Conservation (phyloP, 2,329 filamentous ascomycete genomes). For the Phialophora expanda region DNA sequence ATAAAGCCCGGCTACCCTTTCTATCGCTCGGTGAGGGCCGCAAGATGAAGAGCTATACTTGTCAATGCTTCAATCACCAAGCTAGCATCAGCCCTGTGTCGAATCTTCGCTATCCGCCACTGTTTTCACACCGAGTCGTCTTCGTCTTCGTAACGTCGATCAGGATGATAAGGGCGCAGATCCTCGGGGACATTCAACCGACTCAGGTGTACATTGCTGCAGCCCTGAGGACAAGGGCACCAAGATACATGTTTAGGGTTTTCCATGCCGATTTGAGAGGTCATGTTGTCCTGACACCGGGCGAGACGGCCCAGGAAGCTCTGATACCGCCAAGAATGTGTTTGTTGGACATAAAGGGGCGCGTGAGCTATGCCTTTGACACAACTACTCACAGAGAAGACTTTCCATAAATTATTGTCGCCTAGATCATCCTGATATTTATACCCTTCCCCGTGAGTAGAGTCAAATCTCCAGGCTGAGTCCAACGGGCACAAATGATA, state of each 20-base stretch:
- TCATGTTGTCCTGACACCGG: neutral
- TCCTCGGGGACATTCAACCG: constrained; percentile 15
- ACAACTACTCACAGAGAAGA: constrained; percentile 5
- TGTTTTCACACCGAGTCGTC: neutral
- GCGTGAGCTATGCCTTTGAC: neutral
- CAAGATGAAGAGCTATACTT: no score
- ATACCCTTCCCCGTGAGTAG: neutral
- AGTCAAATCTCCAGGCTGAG: constrained; percentile 5
- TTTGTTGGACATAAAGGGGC: neutral
- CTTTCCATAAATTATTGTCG: neutral
- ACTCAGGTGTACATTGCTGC: constrained; percentile 18
- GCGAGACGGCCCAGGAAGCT: constrained; percentile 1
- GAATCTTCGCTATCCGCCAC: no score
- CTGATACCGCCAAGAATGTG: neutral
- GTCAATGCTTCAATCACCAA: no score
- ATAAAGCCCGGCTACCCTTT: no score
- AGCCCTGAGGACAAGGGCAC: constrained; percentile 3
- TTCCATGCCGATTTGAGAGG: neutral
- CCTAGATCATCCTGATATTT: neutral
- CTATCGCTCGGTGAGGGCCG: no score
- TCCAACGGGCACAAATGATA: constrained; percentile 10
- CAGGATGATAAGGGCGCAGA: constrained; percentile 5
- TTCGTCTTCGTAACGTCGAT: neutral
- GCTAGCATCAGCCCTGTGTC: no score
- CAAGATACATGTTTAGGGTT: neutral